Evolutionary conservation across 78 protist species (phyloP).

Genomic region (Tieghemostelium lacteum): DNA sequence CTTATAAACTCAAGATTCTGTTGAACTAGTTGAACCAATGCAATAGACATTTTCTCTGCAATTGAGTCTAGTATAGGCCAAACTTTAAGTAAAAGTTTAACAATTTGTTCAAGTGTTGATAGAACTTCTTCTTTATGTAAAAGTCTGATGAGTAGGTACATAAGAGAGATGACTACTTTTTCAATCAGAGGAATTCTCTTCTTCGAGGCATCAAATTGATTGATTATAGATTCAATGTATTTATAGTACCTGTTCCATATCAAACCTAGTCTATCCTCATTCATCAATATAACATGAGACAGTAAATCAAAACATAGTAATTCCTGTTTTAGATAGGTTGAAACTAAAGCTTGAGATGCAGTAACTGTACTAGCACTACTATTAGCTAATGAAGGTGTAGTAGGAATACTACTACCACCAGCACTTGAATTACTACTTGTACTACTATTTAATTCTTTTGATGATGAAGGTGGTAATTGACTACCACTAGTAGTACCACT

Average conservation of each 20-base stretch:
- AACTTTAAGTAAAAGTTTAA: background rate
- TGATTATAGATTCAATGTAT: constrained; percentile 33
- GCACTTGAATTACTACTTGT: background rate
- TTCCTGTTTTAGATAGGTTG: constrained; percentile 39
- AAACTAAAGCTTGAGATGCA: background rate
- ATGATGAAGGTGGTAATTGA: background rate
- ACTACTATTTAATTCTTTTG: too few species aligned
- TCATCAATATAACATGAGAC: constrained; percentile 53
- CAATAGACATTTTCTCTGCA: constrained; percentile 63
- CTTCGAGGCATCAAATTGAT: background rate
- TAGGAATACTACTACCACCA: background rate
- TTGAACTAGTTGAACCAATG: constrained; percentile 44
- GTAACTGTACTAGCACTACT: background rate
- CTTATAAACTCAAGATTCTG: constrained; percentile 22
- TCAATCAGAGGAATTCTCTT: constrained; percentile 1
- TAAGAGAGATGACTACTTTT: constrained; percentile 23
- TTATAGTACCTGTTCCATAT: constrained; percentile 15
- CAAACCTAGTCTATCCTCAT: constrained; percentile 23
- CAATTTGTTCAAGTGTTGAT: background rate
- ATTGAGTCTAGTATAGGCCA: constrained; percentile 25
- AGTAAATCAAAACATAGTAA: constrained; percentile 59
- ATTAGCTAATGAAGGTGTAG: background rate
- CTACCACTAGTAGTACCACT: background rate
- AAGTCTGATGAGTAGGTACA: constrained; percentile 51
- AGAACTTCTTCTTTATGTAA: constrained; percentile 12